These are phyloP conservation scores for Golubevia sp. DNA, from an alignment of 1,284 basidiomycete species.

Conservation along the genomic window DNA sequence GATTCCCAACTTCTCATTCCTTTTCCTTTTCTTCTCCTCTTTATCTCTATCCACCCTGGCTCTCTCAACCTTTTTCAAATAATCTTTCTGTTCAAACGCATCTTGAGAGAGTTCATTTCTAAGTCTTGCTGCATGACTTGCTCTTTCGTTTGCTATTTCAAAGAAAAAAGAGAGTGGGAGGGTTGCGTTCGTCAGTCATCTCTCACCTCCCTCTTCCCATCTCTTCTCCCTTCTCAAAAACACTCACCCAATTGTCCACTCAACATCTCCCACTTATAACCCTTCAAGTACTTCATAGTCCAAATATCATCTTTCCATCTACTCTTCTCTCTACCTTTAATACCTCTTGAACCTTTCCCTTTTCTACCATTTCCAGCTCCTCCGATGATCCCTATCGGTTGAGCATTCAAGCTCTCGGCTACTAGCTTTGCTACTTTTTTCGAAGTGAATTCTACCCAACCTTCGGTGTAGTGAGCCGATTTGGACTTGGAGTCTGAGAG, in stretches of 20 bases:
- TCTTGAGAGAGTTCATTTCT: conserved; percentile 89
- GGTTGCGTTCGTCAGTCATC: neutral
- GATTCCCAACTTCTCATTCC: conserved; percentile 5
- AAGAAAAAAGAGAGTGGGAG: conserved; percentile 1
- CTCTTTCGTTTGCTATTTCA: conserved; percentile 82
- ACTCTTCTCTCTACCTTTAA: too few relatives aligned
- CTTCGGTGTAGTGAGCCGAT: conserved; percentile 76
- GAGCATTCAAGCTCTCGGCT: conserved; percentile 93
- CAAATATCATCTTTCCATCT: conserved; percentile 92
- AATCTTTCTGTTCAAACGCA: conserved; percentile 85
- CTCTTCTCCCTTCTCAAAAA: neutral
- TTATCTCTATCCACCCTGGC: conserved; percentile 88
- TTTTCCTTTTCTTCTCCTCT: conserved; percentile 68
- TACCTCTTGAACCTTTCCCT: too few relatives aligned
- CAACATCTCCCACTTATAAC: conserved; percentile 98
- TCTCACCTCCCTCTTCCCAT: neutral
- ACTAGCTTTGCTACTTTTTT: conserved; percentile 87
- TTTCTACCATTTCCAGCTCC: too few relatives aligned
- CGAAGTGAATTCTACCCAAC: conserved; percentile 97
- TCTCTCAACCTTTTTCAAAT: conserved; percentile 91
- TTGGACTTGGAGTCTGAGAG: too few relatives aligned
- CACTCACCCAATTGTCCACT: conserved; percentile 92
- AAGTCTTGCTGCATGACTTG: conserved; percentile 81
- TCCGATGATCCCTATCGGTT: conserved; percentile 71
- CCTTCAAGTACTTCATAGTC: conserved; percentile 98